Evolutionary conservation across 108 stramenopile species (phyloP), one percentile per base, ranked within the genome.

Genomic region (Cyclotella sp.): DNA sequence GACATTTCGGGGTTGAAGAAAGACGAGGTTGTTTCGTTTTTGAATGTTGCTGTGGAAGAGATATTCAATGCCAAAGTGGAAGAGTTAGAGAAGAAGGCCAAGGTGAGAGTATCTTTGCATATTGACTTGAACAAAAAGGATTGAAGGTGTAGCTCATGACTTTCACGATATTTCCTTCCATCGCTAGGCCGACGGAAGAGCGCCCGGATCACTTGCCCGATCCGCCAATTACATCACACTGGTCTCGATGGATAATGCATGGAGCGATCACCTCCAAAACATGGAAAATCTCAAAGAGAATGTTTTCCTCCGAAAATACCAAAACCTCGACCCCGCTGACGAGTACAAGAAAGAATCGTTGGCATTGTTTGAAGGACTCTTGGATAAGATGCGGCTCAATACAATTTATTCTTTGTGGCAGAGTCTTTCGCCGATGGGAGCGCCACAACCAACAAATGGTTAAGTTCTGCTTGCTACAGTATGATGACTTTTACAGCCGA

Each of bases 181-280:
- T 57, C 21, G 47, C 55, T 43, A 68, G 77, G 44, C 77, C 21
- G 80, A 84, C 60, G 89, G 88, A 63, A 80, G 87, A 75, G 68
- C 86, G 14, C 72, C 85, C 15, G 82, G 87, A 52, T 87, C 91
- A 16, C 65, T 93, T 24, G 91, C 89, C 13, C 88, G 92, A 26
- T 95, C 95, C n/a, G 88, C 91, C 27, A 91, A 92, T 55, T 93
- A 94, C 82, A 88, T 94, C 63, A 88, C 89, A 5, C 90, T 96
- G 41, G 89, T 96, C 39, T 87, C 91, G 14, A 87, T 93, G 88
- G 96, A 96, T 79, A 94, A 93, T 75, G 92, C 92, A 4, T 96
- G 93, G 93, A 91, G 90, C 74, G 92, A 96, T 62, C 96, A 96
- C 73, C 75, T 96, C 12, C 91, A 92, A 60, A 84, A 88, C 68